These are phyloP conservation scores for Penstemon davidsonii DNA, from an alignment of 257 asterid species.

Conservation along the genomic window DNA sequence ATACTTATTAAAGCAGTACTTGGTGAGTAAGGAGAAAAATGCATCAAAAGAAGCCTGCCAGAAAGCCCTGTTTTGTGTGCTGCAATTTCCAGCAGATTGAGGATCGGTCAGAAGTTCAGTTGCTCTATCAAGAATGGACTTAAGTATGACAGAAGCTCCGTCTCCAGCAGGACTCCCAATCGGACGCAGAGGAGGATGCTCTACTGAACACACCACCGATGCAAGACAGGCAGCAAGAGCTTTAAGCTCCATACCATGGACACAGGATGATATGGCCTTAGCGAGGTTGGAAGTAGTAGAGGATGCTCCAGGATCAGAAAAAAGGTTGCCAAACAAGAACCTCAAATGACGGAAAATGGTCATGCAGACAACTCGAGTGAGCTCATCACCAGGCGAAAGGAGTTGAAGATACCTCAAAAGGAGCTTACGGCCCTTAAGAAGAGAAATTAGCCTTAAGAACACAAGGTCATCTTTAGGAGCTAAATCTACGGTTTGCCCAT, in stretches of 20 bases:
- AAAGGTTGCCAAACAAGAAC: constrained; percentile 59
- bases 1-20: constrained; percentile 69
- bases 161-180: constrained; percentile 68
- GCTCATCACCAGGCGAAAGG: constrained; percentile 58
- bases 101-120: constrained; percentile 70
- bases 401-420: constrained; percentile 52
- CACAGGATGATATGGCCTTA: constrained; percentile 43
- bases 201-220: constrained; percentile 70
- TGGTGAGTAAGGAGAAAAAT: constrained; percentile 58
- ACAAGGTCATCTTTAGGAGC: constrained; percentile 57
- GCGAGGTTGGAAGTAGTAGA: constrained; percentile 44
- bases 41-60: constrained; percentile 92
- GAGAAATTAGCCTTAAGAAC: constrained; percentile 61
- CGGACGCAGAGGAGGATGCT: constrained; percentile 77
- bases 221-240: constrained; percentile 77
- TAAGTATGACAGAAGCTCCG: constrained; percentile 68
- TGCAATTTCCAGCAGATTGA: constrained; percentile 50
- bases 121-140: constrained; percentile 69
- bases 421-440: constrained; percentile 73
- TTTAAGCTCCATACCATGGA: constrained; percentile 58
- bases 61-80: constrained; percentile 46
- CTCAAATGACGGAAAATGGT: constrained; percentile 79
- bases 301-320: constrained; percentile 42
- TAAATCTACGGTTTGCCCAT: constrained; percentile 49
- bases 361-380: constrained; percentile 69